Conservation (phyloP, 805 yeast genomes). For the Ogataea henricii region DNA sequence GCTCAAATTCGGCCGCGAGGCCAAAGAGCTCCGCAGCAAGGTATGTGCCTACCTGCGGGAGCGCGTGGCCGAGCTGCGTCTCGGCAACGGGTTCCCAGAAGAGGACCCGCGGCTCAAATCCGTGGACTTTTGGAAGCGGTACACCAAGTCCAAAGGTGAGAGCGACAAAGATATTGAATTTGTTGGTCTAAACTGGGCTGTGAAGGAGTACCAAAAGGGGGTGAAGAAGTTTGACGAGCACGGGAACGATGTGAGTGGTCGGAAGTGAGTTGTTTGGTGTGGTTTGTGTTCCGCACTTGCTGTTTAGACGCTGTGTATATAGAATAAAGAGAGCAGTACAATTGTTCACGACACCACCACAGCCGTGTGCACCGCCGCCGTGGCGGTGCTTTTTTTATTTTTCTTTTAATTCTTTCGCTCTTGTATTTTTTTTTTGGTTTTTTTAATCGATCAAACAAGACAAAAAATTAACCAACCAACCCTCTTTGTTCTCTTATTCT, state of each 20-base stretch:
- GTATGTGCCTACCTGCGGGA: constrained; percentile 70
- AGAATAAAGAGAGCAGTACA: background rate
- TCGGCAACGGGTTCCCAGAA: constrained; percentile 43
- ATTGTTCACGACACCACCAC: no score
- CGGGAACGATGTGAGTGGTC: constrained; percentile 30
- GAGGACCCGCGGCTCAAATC: constrained; percentile 72
- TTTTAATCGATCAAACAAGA: background rate
- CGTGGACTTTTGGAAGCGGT: constrained; percentile 75
- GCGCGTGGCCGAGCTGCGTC: constrained; percentile 53
- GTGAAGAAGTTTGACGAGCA: constrained; percentile 34
- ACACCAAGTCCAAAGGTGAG: constrained; percentile 62
- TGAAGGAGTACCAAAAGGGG: constrained; percentile 61
- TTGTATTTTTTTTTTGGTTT: background rate
- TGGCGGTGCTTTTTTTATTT: background rate
- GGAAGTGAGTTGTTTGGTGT: constrained; percentile 8
- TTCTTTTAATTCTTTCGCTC: no score
- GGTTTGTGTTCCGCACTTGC: background rate
- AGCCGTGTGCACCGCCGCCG: no score
- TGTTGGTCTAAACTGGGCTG: constrained; percentile 83
- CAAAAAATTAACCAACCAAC: background rate
- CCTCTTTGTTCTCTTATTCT: background rate
- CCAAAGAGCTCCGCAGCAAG: constrained; percentile 63
- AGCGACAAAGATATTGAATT: constrained; percentile 70
- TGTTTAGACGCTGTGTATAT: no score
- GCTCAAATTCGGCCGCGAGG: constrained; percentile 64